Conservation (phyloP, 148 eudicot species). For the Rhododendron ferrugineum region DNA sequence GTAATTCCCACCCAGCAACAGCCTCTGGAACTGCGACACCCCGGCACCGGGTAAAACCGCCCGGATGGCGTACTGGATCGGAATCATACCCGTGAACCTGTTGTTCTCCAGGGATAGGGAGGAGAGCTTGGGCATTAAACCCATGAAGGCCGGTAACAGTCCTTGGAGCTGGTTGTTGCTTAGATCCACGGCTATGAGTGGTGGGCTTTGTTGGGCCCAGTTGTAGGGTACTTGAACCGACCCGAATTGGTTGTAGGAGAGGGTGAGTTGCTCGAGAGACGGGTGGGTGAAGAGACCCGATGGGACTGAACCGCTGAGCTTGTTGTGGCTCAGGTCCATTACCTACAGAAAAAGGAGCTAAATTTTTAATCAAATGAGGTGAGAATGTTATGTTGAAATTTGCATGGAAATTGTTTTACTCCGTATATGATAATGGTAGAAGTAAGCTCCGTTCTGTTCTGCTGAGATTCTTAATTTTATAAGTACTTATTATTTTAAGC, state of each 20-base stretch:
- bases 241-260: constrained; percentile 33
- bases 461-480: no score
- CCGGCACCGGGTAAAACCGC: constrained; percentile 40
- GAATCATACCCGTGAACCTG: constrained; percentile 60
- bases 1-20: constrained; percentile 77
- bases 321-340: constrained; percentile 74
- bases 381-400: not conserved
- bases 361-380: not conserved
- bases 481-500: no score
- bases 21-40: constrained; percentile 51
- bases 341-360: constrained; percentile 38
- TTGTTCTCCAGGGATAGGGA: constrained; percentile 66
- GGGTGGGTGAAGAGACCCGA: constrained; percentile 59
- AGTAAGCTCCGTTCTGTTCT: not conserved
- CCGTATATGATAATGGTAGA: not conserved
- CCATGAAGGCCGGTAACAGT: constrained; percentile 66
- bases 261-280: constrained; percentile 56
- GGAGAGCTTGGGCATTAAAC: constrained; percentile 62
- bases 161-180: constrained; percentile 58
- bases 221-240: constrained; percentile 26
- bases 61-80: constrained; percentile 54
- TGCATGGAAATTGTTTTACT: not conserved
- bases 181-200: constrained; percentile 63
- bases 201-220: constrained; percentile 30
- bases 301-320: constrained; percentile 51